A percentile compares a stretch with the other conserved stretches of the same genome.
Evolutionary conservation across 148 eudicot species (phyloP).

Genomic region (Vaccinium vitisidaea): DNA sequence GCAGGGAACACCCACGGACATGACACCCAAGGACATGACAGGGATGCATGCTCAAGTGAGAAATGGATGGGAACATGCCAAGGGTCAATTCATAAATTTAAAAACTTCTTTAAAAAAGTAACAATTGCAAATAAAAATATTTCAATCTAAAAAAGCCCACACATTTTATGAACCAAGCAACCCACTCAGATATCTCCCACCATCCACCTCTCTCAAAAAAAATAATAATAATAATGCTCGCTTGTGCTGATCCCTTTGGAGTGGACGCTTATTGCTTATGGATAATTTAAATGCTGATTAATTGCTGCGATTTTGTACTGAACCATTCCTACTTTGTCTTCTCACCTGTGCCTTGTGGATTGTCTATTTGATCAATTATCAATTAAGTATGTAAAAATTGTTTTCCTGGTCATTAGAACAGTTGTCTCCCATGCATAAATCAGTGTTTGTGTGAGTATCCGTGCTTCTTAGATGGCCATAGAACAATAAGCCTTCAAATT

Average conservation of each 20-base stretch:
- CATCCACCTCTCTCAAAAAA: not conserved
- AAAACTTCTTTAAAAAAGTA: not conserved
- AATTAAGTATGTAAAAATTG: not conserved
- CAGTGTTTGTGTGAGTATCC: not conserved
- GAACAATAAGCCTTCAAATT: not conserved
- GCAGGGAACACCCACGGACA: not conserved
- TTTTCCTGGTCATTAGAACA: not conserved
- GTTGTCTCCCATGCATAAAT: not conserved
- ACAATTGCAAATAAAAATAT: not conserved
- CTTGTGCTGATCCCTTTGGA: not conserved
- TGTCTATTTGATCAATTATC: not conserved
- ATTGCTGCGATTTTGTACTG: not conserved
- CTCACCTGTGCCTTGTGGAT: not conserved
- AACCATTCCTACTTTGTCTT: not conserved
- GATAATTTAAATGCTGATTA: not conserved
- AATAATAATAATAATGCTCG: not conserved
- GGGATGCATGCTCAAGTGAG: not conserved
- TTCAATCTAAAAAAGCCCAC: not conserved
- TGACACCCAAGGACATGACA: not conserved
- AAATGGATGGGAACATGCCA: not conserved
- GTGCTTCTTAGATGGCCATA: not conserved
- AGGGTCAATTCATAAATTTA: not conserved
- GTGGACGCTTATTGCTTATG: not conserved
- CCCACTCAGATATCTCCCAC: slow-evolving; percentile 1
- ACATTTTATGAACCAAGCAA: not conserved